Percentiles rank a stretch among this genome's conserved stretches.
Conservation (phyloP, 2,329 filamentous ascomycete genomes). For the Elsinoe batatas region DNA sequence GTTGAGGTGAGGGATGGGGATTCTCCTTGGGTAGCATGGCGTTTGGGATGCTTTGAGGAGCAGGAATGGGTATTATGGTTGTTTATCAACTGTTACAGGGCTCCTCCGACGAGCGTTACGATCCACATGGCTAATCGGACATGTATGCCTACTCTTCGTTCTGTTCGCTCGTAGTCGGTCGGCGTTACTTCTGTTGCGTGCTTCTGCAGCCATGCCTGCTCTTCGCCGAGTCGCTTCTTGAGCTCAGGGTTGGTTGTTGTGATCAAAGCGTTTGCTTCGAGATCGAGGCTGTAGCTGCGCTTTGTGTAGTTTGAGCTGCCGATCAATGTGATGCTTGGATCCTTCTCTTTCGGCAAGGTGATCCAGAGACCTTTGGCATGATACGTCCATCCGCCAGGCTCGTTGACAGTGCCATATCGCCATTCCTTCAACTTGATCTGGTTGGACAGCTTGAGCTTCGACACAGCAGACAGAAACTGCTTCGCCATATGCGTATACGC, state of each 20-base stretch:
- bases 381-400: conserved; percentile 87
- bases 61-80: background rate
- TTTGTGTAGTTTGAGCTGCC: conserved; percentile 96
- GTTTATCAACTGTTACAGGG: conserved; percentile 47
- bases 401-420: conserved; percentile 69
- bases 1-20: background rate
- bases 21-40: conserved; percentile 1
- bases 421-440: conserved; percentile 75
- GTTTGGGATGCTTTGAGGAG: background rate
- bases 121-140: conserved; percentile 92
- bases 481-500: conserved; percentile 85
- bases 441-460: conserved; percentile 41
- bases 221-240: conserved; percentile 62
- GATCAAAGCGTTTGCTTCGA: conserved; percentile 81
- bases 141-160: conserved; percentile 74
- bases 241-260: conserved; percentile 67
- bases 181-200: conserved; percentile 59
- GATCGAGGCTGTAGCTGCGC: conserved; percentile 80
- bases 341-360: conserved; percentile 51
- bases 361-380: conserved; percentile 96
- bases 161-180: conserved; percentile 69
- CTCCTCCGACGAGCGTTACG: conserved; percentile 74
- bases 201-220: conserved; percentile 70
- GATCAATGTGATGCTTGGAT: conserved; percentile 70
- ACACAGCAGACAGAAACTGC: conserved; percentile 61